phyloP scores from a whole-genome alignment of 1,139 yeast species.

The Debaryomyces udenii region DNA sequence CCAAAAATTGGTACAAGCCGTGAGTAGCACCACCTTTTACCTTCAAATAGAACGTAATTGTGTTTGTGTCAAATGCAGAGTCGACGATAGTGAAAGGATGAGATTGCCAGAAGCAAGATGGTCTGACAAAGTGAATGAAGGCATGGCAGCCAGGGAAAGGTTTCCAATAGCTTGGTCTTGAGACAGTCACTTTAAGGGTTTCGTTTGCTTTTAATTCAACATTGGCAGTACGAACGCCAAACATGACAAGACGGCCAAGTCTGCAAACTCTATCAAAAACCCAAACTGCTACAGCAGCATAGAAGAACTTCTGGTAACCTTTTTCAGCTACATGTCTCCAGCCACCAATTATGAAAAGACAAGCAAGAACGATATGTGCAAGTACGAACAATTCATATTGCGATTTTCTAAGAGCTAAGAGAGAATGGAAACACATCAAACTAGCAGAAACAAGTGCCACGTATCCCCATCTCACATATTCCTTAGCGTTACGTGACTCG shows the following conservation, averaged over 20 bases:
- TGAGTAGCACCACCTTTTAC: conserved; percentile 44
- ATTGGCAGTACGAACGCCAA: conserved; percentile 43
- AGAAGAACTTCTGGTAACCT: conserved; percentile 46
- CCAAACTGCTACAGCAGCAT: conserved; percentile 48
- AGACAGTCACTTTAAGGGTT: conserved; percentile 43
- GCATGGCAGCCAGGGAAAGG: conserved; percentile 56
- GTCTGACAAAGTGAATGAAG: conserved; percentile 46
- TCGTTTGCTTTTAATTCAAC: conserved; percentile 39
- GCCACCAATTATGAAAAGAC: conserved; percentile 56
- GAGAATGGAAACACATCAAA: conserved; percentile 50
- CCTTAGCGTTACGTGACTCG: conserved; percentile 35
- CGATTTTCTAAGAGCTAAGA: conserved; percentile 53
- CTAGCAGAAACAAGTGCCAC: conserved; percentile 45
- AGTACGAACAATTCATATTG: conserved; percentile 67
- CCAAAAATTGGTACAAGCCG: conserved; percentile 33
- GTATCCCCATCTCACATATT: conserved; percentile 58
- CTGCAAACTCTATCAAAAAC: conserved; percentile 43
- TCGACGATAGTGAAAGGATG: conserved; percentile 51
- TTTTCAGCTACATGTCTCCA: conserved; percentile 58
- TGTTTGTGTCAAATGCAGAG: conserved; percentile 29
- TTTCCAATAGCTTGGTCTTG: conserved; percentile 45
- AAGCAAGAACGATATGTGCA: conserved; percentile 61
- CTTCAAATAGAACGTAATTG: conserved; percentile 33
- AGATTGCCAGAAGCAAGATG: conserved; percentile 44
- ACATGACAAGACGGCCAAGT: conserved; percentile 33